Evolutionary conservation across 805 yeast genomes (phyloP), one percentile per base, ranked within the genome.

Genomic region (Pichia deserticola): DNA sequence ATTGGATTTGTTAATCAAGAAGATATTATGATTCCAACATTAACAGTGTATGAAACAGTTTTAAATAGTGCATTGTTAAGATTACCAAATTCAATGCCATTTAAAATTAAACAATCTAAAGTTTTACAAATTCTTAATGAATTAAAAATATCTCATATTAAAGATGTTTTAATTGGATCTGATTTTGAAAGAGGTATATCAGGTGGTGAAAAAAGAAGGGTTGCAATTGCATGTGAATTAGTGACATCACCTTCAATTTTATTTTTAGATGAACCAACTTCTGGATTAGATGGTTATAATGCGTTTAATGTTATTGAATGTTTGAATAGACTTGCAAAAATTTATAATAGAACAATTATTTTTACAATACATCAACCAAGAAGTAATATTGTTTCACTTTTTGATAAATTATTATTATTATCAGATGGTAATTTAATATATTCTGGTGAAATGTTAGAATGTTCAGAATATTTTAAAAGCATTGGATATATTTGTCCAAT

Each of bases 341-440:
- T 82, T 58, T 86, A 83, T 65, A 82, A 86, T 52, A 81, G 98
- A 62, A 92, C 99, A 0, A 81, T 93, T 44, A 79, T 93, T 2
- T 85, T 93, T 63, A 89, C 99, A 0, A 93, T 93, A 56, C 99
- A 93, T 69, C 99, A 93, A 64, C 99, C 99, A 10, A 77, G 99
- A 61, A 87, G 97, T 50, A 93, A 93, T 61, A 92, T 93, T 63
- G 97, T 93, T 35, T 83, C 96, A 0, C 69, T 88, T 50, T 93
- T 93, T 66, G 97, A 92, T 62, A 83, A 84, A 58, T 74, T 93
- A 44, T 66, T 92, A 2, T 70, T 93, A 45, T 72, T 93, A 47
- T 84, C 96, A 29, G 85, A 85, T 54, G 98, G 99, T 52, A 81
- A 82, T 55, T 70, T 89, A 64, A 84, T 90, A 3, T 93, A 86